Evolutionary conservation across 176 grass and related monocot species (phyloP).

Genomic region (Tuctoria greenei): DNA sequence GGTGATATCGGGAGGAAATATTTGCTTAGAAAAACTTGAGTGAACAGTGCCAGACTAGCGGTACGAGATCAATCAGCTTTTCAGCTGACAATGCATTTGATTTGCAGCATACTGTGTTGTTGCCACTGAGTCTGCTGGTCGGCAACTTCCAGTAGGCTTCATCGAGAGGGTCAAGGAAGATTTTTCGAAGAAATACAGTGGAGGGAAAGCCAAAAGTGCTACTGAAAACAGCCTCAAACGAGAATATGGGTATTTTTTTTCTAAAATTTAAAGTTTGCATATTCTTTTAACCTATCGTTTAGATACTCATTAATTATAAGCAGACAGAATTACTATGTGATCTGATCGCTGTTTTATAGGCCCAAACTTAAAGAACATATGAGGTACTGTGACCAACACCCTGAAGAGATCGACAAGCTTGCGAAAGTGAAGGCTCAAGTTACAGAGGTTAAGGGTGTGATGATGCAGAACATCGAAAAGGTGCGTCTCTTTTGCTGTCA

Average conservation of each 20-base stretch:
- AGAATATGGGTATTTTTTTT: conserved; percentile 76
- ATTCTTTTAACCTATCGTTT: neutral
- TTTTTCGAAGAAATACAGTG: conserved; percentile 73
- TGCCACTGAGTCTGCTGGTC: conserved; percentile 67
- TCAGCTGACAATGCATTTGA: neutral
- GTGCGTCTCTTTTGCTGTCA: conserved; percentile 23
- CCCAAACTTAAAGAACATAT: conserved; percentile 90
- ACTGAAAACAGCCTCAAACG: conserved; percentile 64
- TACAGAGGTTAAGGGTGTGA: conserved; percentile 89
- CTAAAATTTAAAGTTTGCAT: neutral
- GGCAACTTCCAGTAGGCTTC: conserved; percentile 68
- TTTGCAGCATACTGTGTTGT: conserved; percentile 88
- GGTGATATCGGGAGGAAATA: too few species aligned
- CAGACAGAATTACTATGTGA: neutral
- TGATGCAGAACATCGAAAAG: conserved; percentile 98
- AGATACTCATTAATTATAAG: neutral
- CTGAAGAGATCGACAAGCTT: conserved; percentile 82
- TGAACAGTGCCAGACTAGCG: neutral
- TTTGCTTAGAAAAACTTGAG: conserved; percentile 15
- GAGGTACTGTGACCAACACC: conserved; percentile 75
- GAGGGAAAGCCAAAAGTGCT: conserved; percentile 73
- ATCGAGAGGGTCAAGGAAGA: conserved; percentile 89
- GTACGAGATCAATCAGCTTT: neutral
- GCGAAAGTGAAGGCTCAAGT: conserved; percentile 91
- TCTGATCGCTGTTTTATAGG: conserved; percentile 34